A percentile compares a stretch with the other conserved stretches of the same genome.
Evolutionary conservation across 345 rosid species (phyloP).

Genomic region (Tarenaya hassleriana): DNA sequence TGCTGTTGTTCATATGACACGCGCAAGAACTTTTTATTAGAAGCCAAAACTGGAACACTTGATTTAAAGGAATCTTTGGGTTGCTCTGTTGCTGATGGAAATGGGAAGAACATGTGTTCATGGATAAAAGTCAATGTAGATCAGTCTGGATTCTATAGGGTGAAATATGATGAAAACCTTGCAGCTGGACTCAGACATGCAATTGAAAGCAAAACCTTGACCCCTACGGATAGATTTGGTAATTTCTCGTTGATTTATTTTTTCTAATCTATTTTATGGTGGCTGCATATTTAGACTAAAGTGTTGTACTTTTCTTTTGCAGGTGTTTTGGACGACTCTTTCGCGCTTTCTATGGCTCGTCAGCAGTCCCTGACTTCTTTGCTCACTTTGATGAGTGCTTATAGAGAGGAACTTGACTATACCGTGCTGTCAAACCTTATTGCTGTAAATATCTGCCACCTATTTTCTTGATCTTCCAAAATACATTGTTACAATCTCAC

Average conservation of each 20-base stretch:
- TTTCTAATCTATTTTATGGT: conserved; percentile 11
- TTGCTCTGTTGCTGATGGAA: conserved; percentile 24
- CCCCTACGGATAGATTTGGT: conserved; percentile 84
- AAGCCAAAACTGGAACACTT: conserved; percentile 50
- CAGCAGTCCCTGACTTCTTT: conserved; percentile 70
- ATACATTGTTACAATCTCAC: not conserved
- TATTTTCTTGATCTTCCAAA: conserved; percentile 7
- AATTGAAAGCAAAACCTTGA: conserved; percentile 55
- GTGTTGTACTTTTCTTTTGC: conserved; percentile 9
- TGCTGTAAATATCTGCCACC: conserved; percentile 41
- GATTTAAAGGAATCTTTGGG: conserved; percentile 40
- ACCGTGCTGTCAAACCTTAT: conserved; percentile 81
- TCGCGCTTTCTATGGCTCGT: conserved; percentile 91
- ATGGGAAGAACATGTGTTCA: conserved; percentile 20
- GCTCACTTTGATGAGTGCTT: conserved; percentile 72
- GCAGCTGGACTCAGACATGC: conserved; percentile 65
- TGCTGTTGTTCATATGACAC: conserved; percentile 70
- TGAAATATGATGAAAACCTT: conserved; percentile 81
- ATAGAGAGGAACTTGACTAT: conserved; percentile 72
- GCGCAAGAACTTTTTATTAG: conserved; percentile 60
- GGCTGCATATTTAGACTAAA: conserved; percentile 3
- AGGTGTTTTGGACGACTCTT: conserved; percentile 92
- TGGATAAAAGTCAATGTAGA: conserved; percentile 84
- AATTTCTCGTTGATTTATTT: conserved; percentile 11
- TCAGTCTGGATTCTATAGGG: conserved; percentile 90